Evolutionary conservation across 148 eudicot genomes (phyloP).

Genomic region (Oxyria digyna): DNA sequence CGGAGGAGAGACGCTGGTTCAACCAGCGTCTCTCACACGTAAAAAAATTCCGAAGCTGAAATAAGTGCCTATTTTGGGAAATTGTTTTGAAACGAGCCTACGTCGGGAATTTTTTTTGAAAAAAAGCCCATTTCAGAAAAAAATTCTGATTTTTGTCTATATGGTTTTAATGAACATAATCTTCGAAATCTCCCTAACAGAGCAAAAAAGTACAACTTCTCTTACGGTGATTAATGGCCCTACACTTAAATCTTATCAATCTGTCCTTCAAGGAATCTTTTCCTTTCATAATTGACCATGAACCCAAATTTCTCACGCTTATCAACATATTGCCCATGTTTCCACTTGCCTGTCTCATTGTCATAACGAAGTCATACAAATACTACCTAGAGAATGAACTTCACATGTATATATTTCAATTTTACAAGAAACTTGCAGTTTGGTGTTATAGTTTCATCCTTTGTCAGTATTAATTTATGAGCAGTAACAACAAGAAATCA

Average conservation of each 20-base stretch:
- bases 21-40: no score
- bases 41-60: no score
- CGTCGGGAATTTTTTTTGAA: no score
- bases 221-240: background rate
- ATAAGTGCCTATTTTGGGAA: no score
- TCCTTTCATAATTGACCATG: background rate
- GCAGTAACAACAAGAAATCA: background rate
- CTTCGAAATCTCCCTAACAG: background rate
- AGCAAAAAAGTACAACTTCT: background rate
- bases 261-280: background rate
- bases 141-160: constrained; percentile 7
- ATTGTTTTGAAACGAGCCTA: no score
- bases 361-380: background rate
- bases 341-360: background rate
- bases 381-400: background rate
- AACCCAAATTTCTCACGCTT: background rate
- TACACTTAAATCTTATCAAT: background rate
- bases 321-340: background rate
- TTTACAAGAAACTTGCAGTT: background rate
- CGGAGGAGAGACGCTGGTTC: no score
- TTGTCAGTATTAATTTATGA: background rate
- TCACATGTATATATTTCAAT: no score
- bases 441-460: background rate
- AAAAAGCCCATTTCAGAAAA: no score
- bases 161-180: background rate